phyloP scores from a whole-genome alignment of 2,329 filamentous ascomycete genomes.

The Trichoderma sp. region DNA sequence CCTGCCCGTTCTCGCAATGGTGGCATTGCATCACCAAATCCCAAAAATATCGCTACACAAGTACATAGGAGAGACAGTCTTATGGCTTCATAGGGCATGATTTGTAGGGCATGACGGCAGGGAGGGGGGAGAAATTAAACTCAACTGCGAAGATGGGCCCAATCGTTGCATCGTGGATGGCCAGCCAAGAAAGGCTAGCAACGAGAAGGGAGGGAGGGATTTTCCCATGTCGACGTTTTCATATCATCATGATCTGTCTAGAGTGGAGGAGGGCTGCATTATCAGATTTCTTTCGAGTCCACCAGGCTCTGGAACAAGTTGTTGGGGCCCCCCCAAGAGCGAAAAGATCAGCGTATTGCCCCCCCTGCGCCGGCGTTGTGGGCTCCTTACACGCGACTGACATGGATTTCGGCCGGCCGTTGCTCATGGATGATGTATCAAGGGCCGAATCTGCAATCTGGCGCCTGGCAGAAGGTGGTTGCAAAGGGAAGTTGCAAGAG shows the following conservation, averaged over 20 bases:
- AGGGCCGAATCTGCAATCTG: background rate
- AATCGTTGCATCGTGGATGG: background rate
- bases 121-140: background rate
- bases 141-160: background rate
- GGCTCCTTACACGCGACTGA: background rate
- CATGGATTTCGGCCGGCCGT: background rate
- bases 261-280: background rate
- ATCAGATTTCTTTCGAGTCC: background rate
- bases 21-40: background rate
- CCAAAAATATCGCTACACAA: background rate
- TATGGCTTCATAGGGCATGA: background rate
- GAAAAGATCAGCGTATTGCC: background rate
- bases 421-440: constrained; percentile 1
- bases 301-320: background rate
- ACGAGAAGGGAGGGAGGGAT: background rate
- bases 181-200: background rate
- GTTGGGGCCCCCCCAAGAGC: background rate
- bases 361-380: background rate
- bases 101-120: background rate
- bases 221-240: background rate
- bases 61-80: background rate
- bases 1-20: background rate
- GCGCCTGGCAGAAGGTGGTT: background rate
- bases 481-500: background rate
- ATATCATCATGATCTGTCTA: background rate